Evolutionary conservation across 768 basidiomycete genomes (phyloP).

Genomic region (Tylopilus balloui): DNA sequence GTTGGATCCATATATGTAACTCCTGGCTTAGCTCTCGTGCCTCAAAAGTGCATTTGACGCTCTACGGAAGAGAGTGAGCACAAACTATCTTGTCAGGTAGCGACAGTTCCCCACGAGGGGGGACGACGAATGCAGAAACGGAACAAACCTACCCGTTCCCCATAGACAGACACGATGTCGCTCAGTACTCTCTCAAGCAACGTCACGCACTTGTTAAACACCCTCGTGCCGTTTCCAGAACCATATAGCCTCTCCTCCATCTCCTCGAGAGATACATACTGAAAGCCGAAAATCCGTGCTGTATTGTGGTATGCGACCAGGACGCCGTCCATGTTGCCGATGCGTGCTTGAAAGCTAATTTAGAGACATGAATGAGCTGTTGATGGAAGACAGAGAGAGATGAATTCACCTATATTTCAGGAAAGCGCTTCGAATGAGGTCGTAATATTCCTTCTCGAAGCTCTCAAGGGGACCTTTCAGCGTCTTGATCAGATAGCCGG

Average conservation of each 20-base stretch:
- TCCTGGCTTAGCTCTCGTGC: constrained; percentile 39
- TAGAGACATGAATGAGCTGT: background rate
- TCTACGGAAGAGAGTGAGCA: constrained; percentile 32
- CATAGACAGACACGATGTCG: constrained; percentile 57
- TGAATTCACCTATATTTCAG: constrained; percentile 79
- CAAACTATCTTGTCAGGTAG: background rate
- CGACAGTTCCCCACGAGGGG: background rate
- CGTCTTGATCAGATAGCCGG: constrained; percentile 68
- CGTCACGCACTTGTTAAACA: constrained; percentile 71
- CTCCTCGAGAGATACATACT: constrained; percentile 82
- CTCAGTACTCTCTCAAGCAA: constrained; percentile 65
- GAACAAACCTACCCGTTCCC: constrained; percentile 49
- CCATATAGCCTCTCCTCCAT: constrained; percentile 86
- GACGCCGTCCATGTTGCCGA: constrained; percentile 96
- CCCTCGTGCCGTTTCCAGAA: constrained; percentile 46
- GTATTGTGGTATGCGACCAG: constrained; percentile 88
- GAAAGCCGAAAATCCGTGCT: constrained; percentile 84
- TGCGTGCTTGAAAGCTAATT: constrained; percentile 85
- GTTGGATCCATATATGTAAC: constrained; percentile 67
- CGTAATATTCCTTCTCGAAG: constrained; percentile 93
- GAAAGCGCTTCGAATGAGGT: constrained; percentile 90
- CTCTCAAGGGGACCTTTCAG: constrained; percentile 65
- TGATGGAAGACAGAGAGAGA: too few species aligned
- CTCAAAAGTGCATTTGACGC: constrained; percentile 59
- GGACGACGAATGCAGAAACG: background rate